These are phyloP conservation scores for Artemisia princeps DNA, from an alignment of 140 eudicot species.

Conservation along the genomic window DNA sequence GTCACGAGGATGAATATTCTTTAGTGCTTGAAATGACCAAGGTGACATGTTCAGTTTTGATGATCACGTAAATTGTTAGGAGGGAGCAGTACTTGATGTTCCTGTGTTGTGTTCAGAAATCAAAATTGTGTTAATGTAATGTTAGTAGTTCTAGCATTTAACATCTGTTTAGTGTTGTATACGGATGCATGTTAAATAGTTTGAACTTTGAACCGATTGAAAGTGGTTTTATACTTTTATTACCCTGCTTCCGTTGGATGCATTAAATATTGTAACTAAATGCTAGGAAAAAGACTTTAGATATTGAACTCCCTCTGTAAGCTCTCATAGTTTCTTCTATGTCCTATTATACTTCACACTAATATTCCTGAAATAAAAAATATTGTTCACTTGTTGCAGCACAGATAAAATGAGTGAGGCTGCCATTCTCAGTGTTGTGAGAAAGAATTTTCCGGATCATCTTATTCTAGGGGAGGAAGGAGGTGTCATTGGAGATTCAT, in stretches of 20 bases:
- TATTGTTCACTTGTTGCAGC: slow-evolving; percentile 42
- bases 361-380: slow-evolving; percentile 5
- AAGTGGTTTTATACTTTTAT: neutral
- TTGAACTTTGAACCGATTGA: no score
- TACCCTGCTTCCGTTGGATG: neutral
- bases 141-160: no score
- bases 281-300: neutral
- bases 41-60: no score
- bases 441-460: slow-evolving; percentile 70
- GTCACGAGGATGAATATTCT: no score
- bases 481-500: slow-evolving; percentile 87
- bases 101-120: no score
- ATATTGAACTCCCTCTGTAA: neutral
- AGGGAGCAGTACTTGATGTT: no score
- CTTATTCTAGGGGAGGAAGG: slow-evolving; percentile 98
- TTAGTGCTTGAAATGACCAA: no score
- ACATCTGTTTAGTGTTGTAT: no score
- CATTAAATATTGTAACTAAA: neutral
- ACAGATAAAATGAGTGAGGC: slow-evolving; percentile 94
- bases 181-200: no score
- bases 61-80: no score
- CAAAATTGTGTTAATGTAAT: no score
- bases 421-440: slow-evolving; percentile 67
- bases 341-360: neutral
- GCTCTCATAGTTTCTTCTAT: slow-evolving; percentile 2